Base-by-base conservation (phyloP, 2,329 filamentous ascomycete genomes). In the Colletotrichum echinochloae region DNA sequence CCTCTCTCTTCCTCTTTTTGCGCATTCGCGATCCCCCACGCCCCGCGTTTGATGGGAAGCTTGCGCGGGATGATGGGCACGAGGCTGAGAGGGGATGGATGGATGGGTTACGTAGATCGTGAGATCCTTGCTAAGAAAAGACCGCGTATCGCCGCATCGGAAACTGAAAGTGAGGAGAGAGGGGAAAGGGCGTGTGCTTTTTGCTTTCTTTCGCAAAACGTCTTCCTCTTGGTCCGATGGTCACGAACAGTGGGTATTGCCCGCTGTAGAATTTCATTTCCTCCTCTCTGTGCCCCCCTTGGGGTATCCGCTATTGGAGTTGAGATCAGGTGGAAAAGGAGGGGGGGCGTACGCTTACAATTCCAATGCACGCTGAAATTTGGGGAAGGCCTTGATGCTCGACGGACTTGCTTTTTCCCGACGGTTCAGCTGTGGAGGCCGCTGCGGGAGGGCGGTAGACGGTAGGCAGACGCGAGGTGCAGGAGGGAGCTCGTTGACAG, bases 381-480 rank as follows among this genome's bases (percentile, higher is more conserved):
- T 20, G 7, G 20, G 41, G 8, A 12, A 46, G 20, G 41, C 6
- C 39, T 51, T 3, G 48, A 51, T 28, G 48, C 48, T 51, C 6
- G 26, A 20, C 4, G 26, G 6, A 30, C 44, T 68, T 68, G 65
- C 65, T 68, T 68, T 68, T 68, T 68, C 26, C 33, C 52, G 33
- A 30, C 35, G 20, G 18, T 44, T 54, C 35, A 26, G 54, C 46
- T 44, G 51, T 64, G 20, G 52, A 64, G 33, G 65, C 60, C 35
- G 60, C 65, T 68, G 60, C 65, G 41, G 65, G 52, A 37, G 8
- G 26, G 41, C 41, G 41, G 41, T n/a, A 46, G 41, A 35, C 48
- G 60, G 46, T 62, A 62, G 60, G 48, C 60, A 20, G 48, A 54
- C 11, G 48, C 49, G 35, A 62, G 60, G 60, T 28, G 56, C 35